Base-by-base conservation (phyloP, 116 monocot species). In the Papilionanthe hybrid region DNA sequence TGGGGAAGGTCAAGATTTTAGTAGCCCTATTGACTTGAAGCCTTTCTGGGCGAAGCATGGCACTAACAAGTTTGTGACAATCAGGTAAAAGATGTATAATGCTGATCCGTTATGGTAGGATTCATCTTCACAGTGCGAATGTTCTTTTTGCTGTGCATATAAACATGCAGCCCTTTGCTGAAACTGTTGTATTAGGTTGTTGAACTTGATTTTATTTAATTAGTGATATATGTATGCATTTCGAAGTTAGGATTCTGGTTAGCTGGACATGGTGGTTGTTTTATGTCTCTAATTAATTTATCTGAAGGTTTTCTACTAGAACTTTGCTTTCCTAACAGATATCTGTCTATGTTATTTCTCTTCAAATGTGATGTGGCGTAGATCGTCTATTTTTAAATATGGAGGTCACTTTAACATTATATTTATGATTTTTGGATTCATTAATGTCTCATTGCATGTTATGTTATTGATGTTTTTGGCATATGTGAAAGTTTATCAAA, bases 21-120 rank as follows among this genome's bases (percentile, higher is more conserved):
- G 85, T 37, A 86, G 91, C 83, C 92, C 97, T 8, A 97, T 97
- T 78, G 97, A 97, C 78, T 87, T 97, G 81, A 97, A 79, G 79
- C 48, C 50, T 32, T 91, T 84, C 69, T 97, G 97, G 97, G 92
- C 97, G 13, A 97, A 94, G 76, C 94, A 97, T 83, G 97, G 97
- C 0, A 92, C 94, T 13, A 97, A 97, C 81, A 94, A 97, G 89
- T 97, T 94, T 88, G 97, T 97, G 83, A 94, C 94, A 4, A 97
- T 97, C 81, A 92, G 91, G 87, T 97, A 86, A 91, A 37, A 84
- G 65, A 72, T 78, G 77, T 57, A 80, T 42, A 55, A 7, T 78
- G 78, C 42, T 73, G 37, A 28, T 69, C 19, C 10, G 41, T 0
- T 27, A 75, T 48, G 23, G 48, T 69, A 32, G 47, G 86, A 42